Base-by-base conservation (phyloP, 2,329 filamentous ascomycete genomes). In the Ascosphaera apis region DNA sequence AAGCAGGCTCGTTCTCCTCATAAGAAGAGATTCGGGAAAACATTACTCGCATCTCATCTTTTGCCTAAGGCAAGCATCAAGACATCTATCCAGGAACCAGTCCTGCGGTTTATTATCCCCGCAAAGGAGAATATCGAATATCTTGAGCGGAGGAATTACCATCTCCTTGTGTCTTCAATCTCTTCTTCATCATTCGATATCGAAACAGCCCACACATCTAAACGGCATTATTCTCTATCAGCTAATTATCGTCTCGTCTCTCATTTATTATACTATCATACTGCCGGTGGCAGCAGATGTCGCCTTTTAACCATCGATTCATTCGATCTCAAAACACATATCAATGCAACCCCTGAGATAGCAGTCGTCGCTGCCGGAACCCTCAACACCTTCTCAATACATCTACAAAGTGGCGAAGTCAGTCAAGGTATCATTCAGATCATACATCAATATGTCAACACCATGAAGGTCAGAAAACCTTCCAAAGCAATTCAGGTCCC, bases 41-140 rank as follows among this genome's bases (percentile, higher is more conserved):
- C 83, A 44, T 66, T 72, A 37, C 60, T 98, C 23, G 76, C 98
- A 19, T 92, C 86, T 11, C 72, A 81, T n/a, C 66, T 95, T 3
- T 62, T 98, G 6, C 88, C 88, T 1, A 95, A 95, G 57, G 79
- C 86, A 1, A 91, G 69, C 47, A 77, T 95, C 53, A 98, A 95
- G 50, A 73, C 95, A 30, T 93, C 88, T 0, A 78, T 98, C 56
- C 88, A 98, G 48, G 88, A 98, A 51, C 88, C 88, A 1, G 91
- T 98, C 12, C 53, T 95, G 42, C 74, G 91, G 45, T 84, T 98
- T 43, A 73, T 84, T 5, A 62, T 98, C 3, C 84, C 84, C 3
- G 75, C 86, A 0, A 70, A 88, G 42, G 69, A 76, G 41, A 52
- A 58, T 34, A 53, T 61, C 3, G 50, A 51, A 3, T 54, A 58